Base-by-base conservation (phyloP, 2,329 filamentous ascomycete species). In the Aspergillus sp. region DNA sequence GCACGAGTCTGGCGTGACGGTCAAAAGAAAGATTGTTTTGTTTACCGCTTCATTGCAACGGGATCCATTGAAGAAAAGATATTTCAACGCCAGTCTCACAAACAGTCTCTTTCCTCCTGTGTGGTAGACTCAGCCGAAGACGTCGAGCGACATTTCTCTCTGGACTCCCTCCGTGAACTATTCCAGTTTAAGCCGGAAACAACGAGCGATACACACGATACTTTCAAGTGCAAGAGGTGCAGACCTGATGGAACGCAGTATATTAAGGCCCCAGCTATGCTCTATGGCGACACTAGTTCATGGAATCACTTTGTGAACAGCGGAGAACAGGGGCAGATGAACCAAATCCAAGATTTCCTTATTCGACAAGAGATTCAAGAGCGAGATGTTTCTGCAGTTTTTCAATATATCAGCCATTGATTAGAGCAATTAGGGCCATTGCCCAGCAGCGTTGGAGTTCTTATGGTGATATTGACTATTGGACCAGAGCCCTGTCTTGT, bases 21-120 rank as follows among this genome's bases (percentile, higher is more conserved):
- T 0, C 95, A 99, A 75, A 98, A 96, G 82, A 99, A 99, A 72
- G 95, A 99, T 70, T 99, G 95, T 70, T 99, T 99, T 68, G 95
- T 99, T 15, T 99, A 99, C 75, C 90, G 95, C n/a, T 99, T 99
- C 78, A 99, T 99, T 68, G 90, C 93, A 0, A 98, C 96, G 0
- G 95, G 95, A 4, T 97, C 93, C 0, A 99, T 99, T 61, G 95
- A 99, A 72, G 95, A 99, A 76, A 99, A 99, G 79, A 97, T 99
- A 66, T 99, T 99, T 79, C 95, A 99, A 75, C 89, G 96, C 9
- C 95, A 99, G 71, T 96, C 91, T 1, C 96, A 99, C 80, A 99
- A 99, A 77, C 95, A 99, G 76, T 96, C 91, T 7, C 81, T 99
- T 1, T 98, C 93, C 0, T 96, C 91, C 0, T 97, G 93, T 67